phyloP scores from a whole-genome alignment of 169 alveolate species.

The Cryptosporidium parvum region DNA sequence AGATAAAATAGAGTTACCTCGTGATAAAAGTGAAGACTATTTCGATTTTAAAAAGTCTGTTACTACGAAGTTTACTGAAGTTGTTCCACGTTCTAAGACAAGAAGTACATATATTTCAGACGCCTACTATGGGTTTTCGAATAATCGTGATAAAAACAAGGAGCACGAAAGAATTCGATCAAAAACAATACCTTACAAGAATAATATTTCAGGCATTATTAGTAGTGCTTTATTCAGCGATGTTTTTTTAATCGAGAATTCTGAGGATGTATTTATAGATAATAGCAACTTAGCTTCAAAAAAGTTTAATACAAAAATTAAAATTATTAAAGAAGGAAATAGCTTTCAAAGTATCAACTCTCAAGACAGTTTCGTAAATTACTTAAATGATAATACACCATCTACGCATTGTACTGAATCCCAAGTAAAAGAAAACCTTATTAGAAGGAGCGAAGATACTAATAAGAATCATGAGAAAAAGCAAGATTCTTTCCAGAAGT shows the following conservation, averaged over 20 bases:
- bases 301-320: neutral
- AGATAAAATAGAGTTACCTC: neutral
- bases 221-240: neutral
- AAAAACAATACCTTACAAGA: slow-evolving; percentile 10
- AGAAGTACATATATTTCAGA: slow-evolving; percentile 5
- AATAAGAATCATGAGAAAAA: neutral
- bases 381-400: neutral
- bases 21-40: no score
- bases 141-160: neutral
- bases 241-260: neutral
- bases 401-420: neutral
- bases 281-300: neutral
- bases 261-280: neutral
- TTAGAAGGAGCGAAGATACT: neutral
- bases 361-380: neutral
- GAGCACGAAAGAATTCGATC: neutral
- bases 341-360: neutral
- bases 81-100: slow-evolving; percentile 10
- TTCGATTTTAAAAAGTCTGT: neutral
- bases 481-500: neutral
- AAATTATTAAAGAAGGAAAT: neutral
- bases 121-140: neutral
- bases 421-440: neutral
- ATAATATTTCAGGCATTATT: neutral
- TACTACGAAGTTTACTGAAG: slow-evolving; percentile 9